Percentiles rank a stretch among this genome's conserved stretches.
phyloP scores from a whole-genome alignment of 169 alveolate species.

The Plasmodium falciparum region DNA sequence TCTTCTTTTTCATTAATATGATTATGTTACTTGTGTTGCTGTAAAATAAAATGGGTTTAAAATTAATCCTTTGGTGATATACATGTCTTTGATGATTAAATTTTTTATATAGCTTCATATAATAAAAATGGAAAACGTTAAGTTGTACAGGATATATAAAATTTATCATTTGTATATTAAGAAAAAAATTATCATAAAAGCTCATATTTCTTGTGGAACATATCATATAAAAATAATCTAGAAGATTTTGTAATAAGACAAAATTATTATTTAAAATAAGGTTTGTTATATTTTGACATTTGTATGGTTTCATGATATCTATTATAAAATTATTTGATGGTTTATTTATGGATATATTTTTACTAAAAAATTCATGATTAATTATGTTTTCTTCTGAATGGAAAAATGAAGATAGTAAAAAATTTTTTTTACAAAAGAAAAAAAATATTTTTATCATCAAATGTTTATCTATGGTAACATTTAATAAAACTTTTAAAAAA shows the following conservation, averaged over 20 bases:
- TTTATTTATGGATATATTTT: slow-evolving; percentile 7
- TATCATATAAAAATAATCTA: slow-evolving; percentile 60
- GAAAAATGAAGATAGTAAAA: slow-evolving; percentile 43
- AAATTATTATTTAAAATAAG: slow-evolving; percentile 36
- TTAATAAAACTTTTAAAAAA: slow-evolving; percentile 70
- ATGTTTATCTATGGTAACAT: slow-evolving; percentile 72
- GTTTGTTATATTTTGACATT: slow-evolving; percentile 18
- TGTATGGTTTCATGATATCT: slow-evolving; percentile 17
- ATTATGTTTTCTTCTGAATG: slow-evolving; percentile 28
- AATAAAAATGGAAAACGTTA: slow-evolving; percentile 54
- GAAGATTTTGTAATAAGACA: slow-evolving; percentile 47
- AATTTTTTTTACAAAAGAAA: slow-evolving; percentile 53
- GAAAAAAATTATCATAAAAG: slow-evolving; percentile 62
- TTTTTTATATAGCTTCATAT: slow-evolving; percentile 17
- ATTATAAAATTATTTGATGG: slow-evolving; percentile 20
- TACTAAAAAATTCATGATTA: slow-evolving; percentile 39
- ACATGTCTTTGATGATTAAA: not conserved
- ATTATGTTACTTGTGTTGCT: no score
- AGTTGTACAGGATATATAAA: slow-evolving; percentile 49
- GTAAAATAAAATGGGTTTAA: no score
- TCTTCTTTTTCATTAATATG: no score
- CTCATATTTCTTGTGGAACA: slow-evolving; percentile 26
- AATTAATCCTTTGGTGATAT: no score
- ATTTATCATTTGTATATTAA: slow-evolving; percentile 57
- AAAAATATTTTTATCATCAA: slow-evolving; percentile 51